phyloP scores from a whole-genome alignment of 805 yeast genomes.

The Soucietia sequanensis region DNA sequence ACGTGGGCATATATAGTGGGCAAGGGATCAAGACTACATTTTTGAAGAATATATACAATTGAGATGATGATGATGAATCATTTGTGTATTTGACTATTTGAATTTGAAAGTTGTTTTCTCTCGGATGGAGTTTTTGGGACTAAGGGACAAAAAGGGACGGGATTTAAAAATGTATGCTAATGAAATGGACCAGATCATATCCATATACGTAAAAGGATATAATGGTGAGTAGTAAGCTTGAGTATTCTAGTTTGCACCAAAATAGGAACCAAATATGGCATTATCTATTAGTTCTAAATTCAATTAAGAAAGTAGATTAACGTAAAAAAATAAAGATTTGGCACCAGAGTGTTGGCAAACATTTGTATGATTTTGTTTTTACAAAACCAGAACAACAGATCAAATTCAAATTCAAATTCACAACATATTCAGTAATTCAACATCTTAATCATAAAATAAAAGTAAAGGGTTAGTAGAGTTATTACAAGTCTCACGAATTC shows the following conservation, averaged over 20 bases:
- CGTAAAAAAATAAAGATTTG: slow-evolving; percentile 34
- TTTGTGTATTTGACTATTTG: too few relatives aligned
- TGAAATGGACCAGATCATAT: slow-evolving; percentile 82
- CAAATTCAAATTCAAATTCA: slow-evolving; percentile 6
- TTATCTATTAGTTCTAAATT: slow-evolving; percentile 7
- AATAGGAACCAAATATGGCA: slow-evolving; percentile 78
- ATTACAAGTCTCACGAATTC: slow-evolving; percentile 9
- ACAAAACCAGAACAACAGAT: too few relatives aligned
- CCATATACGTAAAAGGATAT: slow-evolving; percentile 42
- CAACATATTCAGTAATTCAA: slow-evolving; percentile 5
- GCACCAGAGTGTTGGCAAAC: slow-evolving; percentile 97
- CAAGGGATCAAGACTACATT: too few relatives aligned
- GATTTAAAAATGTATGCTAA: slow-evolving; percentile 42
- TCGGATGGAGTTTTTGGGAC: not conserved
- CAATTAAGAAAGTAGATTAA: not conserved
- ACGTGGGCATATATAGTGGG: too few relatives aligned
- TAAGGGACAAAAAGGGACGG: not conserved
- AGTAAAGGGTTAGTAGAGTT: slow-evolving; percentile 1
- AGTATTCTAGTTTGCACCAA: slow-evolving; percentile 80
- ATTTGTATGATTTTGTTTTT: too few relatives aligned
- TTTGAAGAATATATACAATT: too few relatives aligned
- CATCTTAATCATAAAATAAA: slow-evolving; percentile 7
- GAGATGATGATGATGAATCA: too few relatives aligned
- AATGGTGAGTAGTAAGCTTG: slow-evolving; percentile 73
- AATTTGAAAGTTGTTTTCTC: not conserved